Percentiles rank a stretch among this genome's conserved stretches.
Conservation (phyloP, 257 asterid species). For the Prunella vulgaris region DNA sequence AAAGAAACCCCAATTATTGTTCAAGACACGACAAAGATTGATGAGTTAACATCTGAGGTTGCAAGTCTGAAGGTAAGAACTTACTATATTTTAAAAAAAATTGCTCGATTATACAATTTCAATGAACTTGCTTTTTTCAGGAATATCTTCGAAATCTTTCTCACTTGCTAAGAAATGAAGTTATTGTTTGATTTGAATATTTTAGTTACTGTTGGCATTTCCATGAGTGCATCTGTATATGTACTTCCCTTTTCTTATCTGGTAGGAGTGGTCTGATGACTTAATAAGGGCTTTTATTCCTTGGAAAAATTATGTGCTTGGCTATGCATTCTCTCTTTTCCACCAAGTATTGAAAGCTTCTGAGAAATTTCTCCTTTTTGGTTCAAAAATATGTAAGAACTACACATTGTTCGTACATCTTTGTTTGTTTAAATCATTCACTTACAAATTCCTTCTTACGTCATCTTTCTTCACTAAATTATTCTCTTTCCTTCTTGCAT, state of each 20-base stretch:
- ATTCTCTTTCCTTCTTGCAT: background rate
- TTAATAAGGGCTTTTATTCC: background rate
- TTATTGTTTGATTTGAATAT: background rate
- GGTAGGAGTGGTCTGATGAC: constrained; percentile 3
- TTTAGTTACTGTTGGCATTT: constrained; percentile 14
- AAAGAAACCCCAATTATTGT: constrained; percentile 95
- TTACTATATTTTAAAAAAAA: background rate
- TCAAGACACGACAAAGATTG: constrained; percentile 81
- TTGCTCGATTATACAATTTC: constrained; percentile 15
- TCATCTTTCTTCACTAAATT: background rate
- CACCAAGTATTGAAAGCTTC: background rate
- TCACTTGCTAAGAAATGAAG: constrained; percentile 10
- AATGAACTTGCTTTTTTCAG: background rate
- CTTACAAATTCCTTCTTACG: background rate
- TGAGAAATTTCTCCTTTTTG: background rate
- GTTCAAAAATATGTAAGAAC: background rate
- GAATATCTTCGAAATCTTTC: constrained; percentile 3
- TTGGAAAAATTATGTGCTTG: background rate
- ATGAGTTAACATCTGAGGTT: constrained; percentile 75
- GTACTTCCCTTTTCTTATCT: background rate
- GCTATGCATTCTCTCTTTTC: background rate
- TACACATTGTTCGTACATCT: background rate
- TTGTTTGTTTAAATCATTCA: background rate
- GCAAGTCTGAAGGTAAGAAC: constrained; percentile 69
- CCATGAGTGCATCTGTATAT: background rate